Base-by-base conservation (phyloP, 2,329 filamentous ascomycete genomes). In the Orbilia javanica region DNA sequence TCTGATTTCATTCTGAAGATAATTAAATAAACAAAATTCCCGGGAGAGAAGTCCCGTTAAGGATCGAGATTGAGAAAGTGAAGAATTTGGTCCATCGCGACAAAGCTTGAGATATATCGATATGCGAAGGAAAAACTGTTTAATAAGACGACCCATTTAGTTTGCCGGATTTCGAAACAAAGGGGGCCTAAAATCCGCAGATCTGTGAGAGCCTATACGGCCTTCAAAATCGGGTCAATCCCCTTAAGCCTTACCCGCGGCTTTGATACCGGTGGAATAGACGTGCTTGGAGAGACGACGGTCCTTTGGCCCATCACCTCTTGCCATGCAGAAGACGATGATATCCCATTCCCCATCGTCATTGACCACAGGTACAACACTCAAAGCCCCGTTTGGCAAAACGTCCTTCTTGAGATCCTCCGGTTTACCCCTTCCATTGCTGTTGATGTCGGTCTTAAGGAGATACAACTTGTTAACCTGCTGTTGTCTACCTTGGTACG, bases 111-210 rank as follows among this genome's bases (percentile, higher is more conserved):
- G 50, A 53, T 27, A n/a, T 29, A 27, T 10, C 20, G 50, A 53
- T 27, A n/a, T 29, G 18, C 22, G 50, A 53, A 53, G 50, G n/a
- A n/a, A 52, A 53, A 53, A 53, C 50, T 53, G 50, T 53, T 20
- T 53, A 20, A 53, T 20, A 53, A 53, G 50, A 52, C 50, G 20
- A 53, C n/a, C 50, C 27, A 53, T 53, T 53, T 7, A 27, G 50
- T 7, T 53, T 29, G 50, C 22, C 4, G n/a, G 22, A 53, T 53
- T 53, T 27, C 3, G 13, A 39, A 39, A 8, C 6, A 39, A 39
- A 15, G 13, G 11, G 36, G 36, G 36, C 13, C 11, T 39, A 39
- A 39, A 39, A 11, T 13, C 36, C 36, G 7, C 36, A 15, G 36
- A 39, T 13, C 36, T 53, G 20, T 25, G 27, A 22, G 50, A 53